A percentile compares a stretch with the other conserved stretches of the same genome.
Conservation (phyloP, 2,329 filamentous ascomycete species). For the Phialophora expanda region DNA sequence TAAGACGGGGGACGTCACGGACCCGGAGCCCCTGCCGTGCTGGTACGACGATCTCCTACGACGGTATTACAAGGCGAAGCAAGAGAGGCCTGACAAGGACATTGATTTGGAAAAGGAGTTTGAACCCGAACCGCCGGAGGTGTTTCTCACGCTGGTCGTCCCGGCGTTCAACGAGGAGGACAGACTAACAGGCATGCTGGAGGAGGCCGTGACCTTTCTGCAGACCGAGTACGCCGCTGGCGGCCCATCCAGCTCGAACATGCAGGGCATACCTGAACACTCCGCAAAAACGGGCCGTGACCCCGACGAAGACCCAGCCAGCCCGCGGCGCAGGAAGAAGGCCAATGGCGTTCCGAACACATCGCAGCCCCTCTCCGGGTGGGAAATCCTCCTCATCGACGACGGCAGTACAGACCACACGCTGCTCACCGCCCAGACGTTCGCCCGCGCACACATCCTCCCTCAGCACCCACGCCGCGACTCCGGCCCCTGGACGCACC, state of each 20-base stretch:
- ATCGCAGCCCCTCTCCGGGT: slow-evolving; percentile 68
- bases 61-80: slow-evolving; percentile 54
- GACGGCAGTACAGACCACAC: slow-evolving; percentile 88
- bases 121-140: slow-evolving; percentile 72
- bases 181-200: slow-evolving; percentile 79
- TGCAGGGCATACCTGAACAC: slow-evolving; percentile 52
- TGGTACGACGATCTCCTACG: slow-evolving; percentile 82
- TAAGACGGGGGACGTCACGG: slow-evolving; percentile 64
- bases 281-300: slow-evolving; percentile 42
- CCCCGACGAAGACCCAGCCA: not conserved
- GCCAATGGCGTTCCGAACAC: slow-evolving; percentile 55
- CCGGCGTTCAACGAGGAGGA: slow-evolving; percentile 95
- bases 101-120: slow-evolving; percentile 43
- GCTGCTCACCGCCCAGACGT: slow-evolving; percentile 76
- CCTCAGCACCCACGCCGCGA: slow-evolving; percentile 51
- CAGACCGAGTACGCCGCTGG: slow-evolving; percentile 72
- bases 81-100: slow-evolving; percentile 41
- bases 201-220: slow-evolving; percentile 87
- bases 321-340: slow-evolving; percentile 46
- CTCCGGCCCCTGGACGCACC: slow-evolving; percentile 59
- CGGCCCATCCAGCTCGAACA: slow-evolving; percentile 28
- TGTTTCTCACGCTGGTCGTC: slow-evolving; percentile 90
- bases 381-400: slow-evolving; percentile 91
- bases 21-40: slow-evolving; percentile 70
- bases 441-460: slow-evolving; percentile 72